Percentiles rank a stretch among this genome's conserved stretches.
Conservation (phyloP, 495 filamentous ascomycete species). For the Hypoxylon trugodes region DNA sequence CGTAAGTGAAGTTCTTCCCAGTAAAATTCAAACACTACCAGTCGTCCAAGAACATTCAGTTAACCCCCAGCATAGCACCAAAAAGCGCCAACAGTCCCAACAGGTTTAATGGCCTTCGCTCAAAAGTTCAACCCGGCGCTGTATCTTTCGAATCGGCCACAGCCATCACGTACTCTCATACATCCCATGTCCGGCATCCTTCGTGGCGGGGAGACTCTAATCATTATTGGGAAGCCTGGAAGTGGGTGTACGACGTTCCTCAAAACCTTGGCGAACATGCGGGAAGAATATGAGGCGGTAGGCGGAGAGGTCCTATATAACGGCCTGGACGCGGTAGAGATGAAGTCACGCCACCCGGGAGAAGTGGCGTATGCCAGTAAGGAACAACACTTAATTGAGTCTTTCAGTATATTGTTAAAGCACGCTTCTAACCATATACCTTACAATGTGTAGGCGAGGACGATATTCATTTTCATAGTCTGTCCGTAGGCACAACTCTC, state of each 20-base stretch:
- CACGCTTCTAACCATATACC: neutral
- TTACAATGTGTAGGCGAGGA: neutral
- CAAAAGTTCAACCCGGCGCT: neutral
- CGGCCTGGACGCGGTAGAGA: slow-evolving; percentile 57
- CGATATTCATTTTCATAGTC: neutral
- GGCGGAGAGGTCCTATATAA: slow-evolving; percentile 77
- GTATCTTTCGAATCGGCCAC: neutral
- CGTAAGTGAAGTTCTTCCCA: neutral
- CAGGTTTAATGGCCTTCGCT: neutral
- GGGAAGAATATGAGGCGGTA: slow-evolving; percentile 71
- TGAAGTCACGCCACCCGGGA: slow-evolving; percentile 40
- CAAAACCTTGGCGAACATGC: slow-evolving; percentile 77
- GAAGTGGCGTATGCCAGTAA: neutral
- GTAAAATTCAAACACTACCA: neutral
- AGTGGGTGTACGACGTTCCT: slow-evolving; percentile 81
- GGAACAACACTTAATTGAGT: neutral
- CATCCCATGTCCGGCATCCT: slow-evolving; percentile 10
- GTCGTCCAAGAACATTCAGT: neutral
- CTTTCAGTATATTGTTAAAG: neutral
- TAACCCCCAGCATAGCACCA: neutral
- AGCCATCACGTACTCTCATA: slow-evolving; percentile 11
- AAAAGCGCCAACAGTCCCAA: neutral
- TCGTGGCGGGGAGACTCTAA: slow-evolving; percentile 74
- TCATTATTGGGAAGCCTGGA: slow-evolving; percentile 81
- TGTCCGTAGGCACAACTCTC: neutral